Conservation (phyloP, 106 monocot genomes). For the Amphibolis antarctica region DNA sequence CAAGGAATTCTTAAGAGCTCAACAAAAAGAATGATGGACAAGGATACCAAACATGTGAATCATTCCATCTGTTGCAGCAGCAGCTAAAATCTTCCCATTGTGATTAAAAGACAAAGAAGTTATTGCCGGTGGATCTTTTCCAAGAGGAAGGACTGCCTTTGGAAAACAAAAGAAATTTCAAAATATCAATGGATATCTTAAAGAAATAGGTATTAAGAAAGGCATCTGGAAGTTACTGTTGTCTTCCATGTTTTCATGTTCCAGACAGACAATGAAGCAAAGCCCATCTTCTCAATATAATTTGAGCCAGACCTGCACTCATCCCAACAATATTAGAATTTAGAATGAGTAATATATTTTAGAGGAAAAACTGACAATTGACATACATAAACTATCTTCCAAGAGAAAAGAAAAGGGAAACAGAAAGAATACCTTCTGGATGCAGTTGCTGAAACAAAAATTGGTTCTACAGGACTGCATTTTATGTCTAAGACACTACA, state of each 20-base stretch:
- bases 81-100: slow-evolving; percentile 97
- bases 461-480: slow-evolving; percentile 89
- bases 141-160: slow-evolving; percentile 88
- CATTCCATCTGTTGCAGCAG: slow-evolving; percentile 89
- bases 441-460: slow-evolving; percentile 97
- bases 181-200: neutral
- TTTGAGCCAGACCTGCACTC: slow-evolving; percentile 37
- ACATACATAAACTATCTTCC: neutral
- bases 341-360: too few species aligned
- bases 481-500: slow-evolving; percentile 78
- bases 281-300: slow-evolving; percentile 52
- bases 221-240: slow-evolving; percentile 22
- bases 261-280: slow-evolving; percentile 90
- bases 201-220: neutral
- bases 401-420: neutral
- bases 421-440: slow-evolving; percentile 56
- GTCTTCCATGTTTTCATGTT: slow-evolving; percentile 90
- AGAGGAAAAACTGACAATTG: too few species aligned
- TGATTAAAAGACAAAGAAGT: slow-evolving; percentile 92
- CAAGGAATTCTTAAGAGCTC: too few species aligned
- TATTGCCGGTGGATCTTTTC: slow-evolving; percentile 93
- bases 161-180: slow-evolving; percentile 9
- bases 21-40: neutral
- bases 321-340: neutral
- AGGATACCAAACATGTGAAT: slow-evolving; percentile 99